Conservation (phyloP, 2,329 filamentous ascomycete genomes). For the Chaetomiaceae sp. region DNA sequence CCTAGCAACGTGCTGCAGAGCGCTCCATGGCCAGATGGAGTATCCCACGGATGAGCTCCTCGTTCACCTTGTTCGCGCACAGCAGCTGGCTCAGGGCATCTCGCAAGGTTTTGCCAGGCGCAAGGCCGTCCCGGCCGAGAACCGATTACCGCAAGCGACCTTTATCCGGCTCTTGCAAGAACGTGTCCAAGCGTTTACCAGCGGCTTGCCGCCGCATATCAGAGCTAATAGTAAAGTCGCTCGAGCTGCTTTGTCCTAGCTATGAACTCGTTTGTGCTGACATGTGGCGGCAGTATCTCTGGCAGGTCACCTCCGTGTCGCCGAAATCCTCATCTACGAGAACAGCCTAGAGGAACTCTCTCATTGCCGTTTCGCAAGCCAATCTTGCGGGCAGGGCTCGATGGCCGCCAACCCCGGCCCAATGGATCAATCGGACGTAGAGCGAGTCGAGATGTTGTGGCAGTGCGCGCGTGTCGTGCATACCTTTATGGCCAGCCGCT, state of each 20-base stretch:
- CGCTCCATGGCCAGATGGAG: slow-evolving; percentile 41
- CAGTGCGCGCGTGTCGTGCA: slow-evolving; percentile 39
- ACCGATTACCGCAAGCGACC: slow-evolving; percentile 36
- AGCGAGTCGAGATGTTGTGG: slow-evolving; percentile 45
- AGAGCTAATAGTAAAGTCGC: slow-evolving; percentile 29
- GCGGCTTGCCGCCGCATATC: slow-evolving; percentile 35
- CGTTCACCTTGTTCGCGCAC: slow-evolving; percentile 43
- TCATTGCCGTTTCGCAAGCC: neutral
- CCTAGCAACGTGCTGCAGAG: slow-evolving; percentile 41
- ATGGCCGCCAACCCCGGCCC: neutral
- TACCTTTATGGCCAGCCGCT: slow-evolving; percentile 36
- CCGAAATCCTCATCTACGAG: slow-evolving; percentile 46
- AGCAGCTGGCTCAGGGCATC: slow-evolving; percentile 47
- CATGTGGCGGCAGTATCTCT: slow-evolving; percentile 31
- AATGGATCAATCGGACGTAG: slow-evolving; percentile 23
- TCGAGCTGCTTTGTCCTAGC: neutral
- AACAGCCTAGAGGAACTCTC: slow-evolving; percentile 39
- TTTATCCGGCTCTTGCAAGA: slow-evolving; percentile 43
- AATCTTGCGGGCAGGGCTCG: neutral
- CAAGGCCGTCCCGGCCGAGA: slow-evolving; percentile 27
- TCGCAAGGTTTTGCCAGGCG: slow-evolving; percentile 37
- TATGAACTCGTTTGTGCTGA: neutral
- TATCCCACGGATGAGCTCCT: slow-evolving; percentile 42
- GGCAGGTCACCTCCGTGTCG: slow-evolving; percentile 40
- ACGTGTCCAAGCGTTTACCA: slow-evolving; percentile 39